Evolutionary conservation across 768 basidiomycete species (phyloP), one percentile per base, ranked within the genome.

Genomic region (Phaeolepiota aurea): DNA sequence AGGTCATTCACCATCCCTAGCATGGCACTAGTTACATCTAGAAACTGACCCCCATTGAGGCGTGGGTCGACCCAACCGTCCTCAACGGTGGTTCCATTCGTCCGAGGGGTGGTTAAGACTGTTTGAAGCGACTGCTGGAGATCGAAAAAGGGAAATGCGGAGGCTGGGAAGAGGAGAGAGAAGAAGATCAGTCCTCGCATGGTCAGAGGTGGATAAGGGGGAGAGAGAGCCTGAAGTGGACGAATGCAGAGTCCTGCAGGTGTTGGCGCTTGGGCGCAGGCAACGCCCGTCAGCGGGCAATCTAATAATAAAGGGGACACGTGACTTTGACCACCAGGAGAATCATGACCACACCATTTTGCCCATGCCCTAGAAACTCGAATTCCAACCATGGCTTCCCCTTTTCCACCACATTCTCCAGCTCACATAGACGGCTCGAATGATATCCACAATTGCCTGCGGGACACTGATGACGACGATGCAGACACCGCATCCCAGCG

Each of bases 401-500:
- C 54, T 20, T 45, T 62, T 25, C 60, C 61, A 16, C 56, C 60
- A 21, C 61, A 56, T 18, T 62, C 63, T 32, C 65, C 60, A 37
- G 43, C 48, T 13, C 48, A 55, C 28, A 7, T 35, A 35, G 33
- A 35, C 12, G 9, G 9, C 35, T 38, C 51, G 35, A 56, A 56
- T 14, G 53, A 57, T 34, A 48, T 52, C 32, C 61, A 51, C 44
- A 49, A 49, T 38, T 51, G 61, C 32, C 48, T 56, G 13, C 59
- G 60, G 40, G 62, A 64, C 20, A 50, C 59, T 12, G 59, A 60
- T 43, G 72, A 71, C 41, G 69, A 65, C 43, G 83, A 83, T 47
- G 77, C 71, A 43, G 87, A 88, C 53, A 87, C 83, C 3, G 84
- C 87, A 12, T 87, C 84, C 5, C 82, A 85, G 51, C 76, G 72